Base-by-base conservation (phyloP, 2,329 filamentous ascomycete genomes). In the Cryphonectria naterciae region DNA sequence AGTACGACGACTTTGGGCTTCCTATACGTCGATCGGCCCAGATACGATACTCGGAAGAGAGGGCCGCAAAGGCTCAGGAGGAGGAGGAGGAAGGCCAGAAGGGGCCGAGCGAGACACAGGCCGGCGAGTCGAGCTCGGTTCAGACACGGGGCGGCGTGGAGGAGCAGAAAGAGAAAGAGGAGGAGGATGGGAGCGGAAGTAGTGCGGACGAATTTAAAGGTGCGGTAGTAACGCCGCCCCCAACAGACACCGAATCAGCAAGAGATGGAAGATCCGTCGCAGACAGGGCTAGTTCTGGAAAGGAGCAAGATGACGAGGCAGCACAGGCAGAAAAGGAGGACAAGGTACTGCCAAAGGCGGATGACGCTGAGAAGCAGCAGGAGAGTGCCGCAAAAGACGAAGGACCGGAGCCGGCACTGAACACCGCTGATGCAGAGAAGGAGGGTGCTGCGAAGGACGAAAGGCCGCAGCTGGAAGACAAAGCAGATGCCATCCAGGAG, bases 1-100 rank as follows among this genome's bases (percentile, higher is more conserved):
- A 91, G 76, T 81, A 89, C 71, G 91, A 93, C 79, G 91, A 93
- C 74, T 93, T 93, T 78, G 91, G 91, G 66, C 81, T 93, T 74
- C 91, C 91, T 25, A 86, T 91, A 73, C 85, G 84, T 78, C 41
- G 41, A 19, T 19, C 39, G 17, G n/a, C 63, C 4, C 65, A 87
- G 84, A 75, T 85, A 79, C 76, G 76, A 79, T 76, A 80, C 78
- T 68, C 72, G 15, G 65, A 68, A n/a, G 69, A 73, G 58, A 70
- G 68, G 54, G 65, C 68, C 19, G 73, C 73, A 64, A 58, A 65
- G 49, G 68, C 60, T 62, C 66, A 65, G 52, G 68, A 70, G 22
- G 37, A 39, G 22, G 37, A 39, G 37, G 54, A 46, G 39, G 62
- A 58, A 13, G 58, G 54, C 61, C 63, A 25, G 5, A 15, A 41